A percentile compares a stretch with the other conserved stretches of the same genome.
These are phyloP conservation scores for Aphanomyces euteiches DNA, from an alignment of 352 stramenopile species.

Conservation along the genomic window DNA sequence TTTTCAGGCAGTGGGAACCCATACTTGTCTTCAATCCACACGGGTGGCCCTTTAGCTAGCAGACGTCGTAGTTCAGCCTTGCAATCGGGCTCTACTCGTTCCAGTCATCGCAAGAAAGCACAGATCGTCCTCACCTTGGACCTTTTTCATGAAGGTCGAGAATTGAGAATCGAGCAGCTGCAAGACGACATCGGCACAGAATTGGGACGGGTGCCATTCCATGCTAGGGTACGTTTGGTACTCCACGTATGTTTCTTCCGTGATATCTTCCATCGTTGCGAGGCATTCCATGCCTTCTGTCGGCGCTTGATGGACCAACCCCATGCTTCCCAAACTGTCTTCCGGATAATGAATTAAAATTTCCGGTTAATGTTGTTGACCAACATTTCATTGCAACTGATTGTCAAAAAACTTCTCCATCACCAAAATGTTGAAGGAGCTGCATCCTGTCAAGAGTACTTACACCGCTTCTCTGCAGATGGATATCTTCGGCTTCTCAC, in stretches of 20 bases:
- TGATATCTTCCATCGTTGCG: conserved; percentile 95
- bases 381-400: no score
- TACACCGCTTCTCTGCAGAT: no score
- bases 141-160: conserved; percentile 88
- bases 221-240: conserved; percentile 89
- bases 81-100: conserved; percentile 77
- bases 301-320: conserved; percentile 66
- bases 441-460: no score
- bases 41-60: conserved; percentile 82
- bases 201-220: conserved; percentile 81
- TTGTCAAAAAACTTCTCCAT: no score
- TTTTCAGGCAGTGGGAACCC: conserved; percentile 78
- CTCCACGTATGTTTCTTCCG: conserved; percentile 88
- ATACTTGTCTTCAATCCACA: conserved; percentile 92
- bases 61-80: conserved; percentile 92
- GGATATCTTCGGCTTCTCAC: no score
- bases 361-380: neutral
- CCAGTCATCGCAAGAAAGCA: neutral
- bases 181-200: conserved; percentile 67
- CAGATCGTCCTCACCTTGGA: conserved; percentile 46
- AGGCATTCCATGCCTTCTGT: conserved; percentile 87
- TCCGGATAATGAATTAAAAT: neutral
- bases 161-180: conserved; percentile 89
- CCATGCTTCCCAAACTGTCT: conserved; percentile 15
- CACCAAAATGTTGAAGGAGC: no score